Conservation (phyloP, 208 protist genomes). For the Leishmania guyanensis region DNA sequence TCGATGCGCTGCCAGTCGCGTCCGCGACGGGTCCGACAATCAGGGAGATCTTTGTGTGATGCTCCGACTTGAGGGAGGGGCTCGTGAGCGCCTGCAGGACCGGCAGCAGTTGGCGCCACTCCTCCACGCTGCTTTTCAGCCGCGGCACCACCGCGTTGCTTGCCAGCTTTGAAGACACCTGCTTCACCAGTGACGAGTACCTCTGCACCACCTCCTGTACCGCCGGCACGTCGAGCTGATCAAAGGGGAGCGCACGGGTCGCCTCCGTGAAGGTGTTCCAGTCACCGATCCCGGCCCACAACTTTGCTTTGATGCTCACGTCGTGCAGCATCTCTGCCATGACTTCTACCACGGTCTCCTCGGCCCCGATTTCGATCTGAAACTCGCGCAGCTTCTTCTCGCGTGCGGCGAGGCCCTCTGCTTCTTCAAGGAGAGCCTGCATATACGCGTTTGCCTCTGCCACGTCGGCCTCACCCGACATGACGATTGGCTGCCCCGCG, state of each 20-base stretch:
- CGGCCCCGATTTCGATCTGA: constrained; percentile 89
- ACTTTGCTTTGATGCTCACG: constrained; percentile 86
- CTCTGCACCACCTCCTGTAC: constrained; percentile 87
- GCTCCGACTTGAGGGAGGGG: constrained; percentile 88
- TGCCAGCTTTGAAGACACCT: constrained; percentile 85
- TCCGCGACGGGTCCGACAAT: constrained; percentile 74
- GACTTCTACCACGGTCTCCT: constrained; percentile 90
- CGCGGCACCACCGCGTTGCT: constrained; percentile 82
- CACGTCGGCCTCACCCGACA: constrained; percentile 79
- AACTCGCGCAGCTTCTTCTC: constrained; percentile 89
- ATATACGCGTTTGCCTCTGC: constrained; percentile 88
- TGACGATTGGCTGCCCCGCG: constrained; percentile 88
- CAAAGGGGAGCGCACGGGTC: constrained; percentile 65
- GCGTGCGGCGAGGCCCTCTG: constrained; percentile 81
- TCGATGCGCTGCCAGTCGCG: constrained; percentile 44
- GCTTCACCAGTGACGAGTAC: constrained; percentile 89
- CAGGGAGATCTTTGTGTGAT: constrained; percentile 79
- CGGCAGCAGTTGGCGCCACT: constrained; percentile 93
- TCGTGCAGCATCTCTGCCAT: constrained; percentile 93
- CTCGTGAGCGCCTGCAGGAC: constrained; percentile 94
- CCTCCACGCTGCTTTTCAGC: constrained; percentile 90
- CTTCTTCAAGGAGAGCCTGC: constrained; percentile 70
- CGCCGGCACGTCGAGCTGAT: constrained; percentile 64
- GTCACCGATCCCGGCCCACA: constrained; percentile 89
- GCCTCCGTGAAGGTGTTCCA: constrained; percentile 83